phyloP scores from a whole-genome alignment of 116 monocot genomes.

The Trichopus zeylanicus region DNA sequence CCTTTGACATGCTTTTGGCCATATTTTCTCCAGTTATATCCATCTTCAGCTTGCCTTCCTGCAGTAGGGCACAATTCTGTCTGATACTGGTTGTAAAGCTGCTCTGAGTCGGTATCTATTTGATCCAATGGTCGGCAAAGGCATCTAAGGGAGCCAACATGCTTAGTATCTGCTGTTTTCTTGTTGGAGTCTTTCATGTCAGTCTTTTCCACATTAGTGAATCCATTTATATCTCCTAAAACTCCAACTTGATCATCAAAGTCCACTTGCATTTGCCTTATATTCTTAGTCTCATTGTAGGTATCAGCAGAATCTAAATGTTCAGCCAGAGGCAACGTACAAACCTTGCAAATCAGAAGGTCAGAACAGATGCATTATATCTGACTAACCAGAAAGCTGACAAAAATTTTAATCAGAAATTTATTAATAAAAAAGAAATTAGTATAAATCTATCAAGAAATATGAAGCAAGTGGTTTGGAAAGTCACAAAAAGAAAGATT shows the following conservation, averaged over 20 bases:
- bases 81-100: neutral
- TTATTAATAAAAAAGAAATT: neutral
- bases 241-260: neutral
- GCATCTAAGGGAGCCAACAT: too few species aligned
- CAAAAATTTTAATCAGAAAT: neutral
- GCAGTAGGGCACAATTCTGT: neutral
- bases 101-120: neutral
- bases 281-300: neutral
- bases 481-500: neutral
- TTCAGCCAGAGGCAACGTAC: neutral
- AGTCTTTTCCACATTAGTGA: neutral
- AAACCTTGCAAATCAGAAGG: neutral
- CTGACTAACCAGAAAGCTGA: neutral
- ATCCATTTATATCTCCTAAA: neutral
- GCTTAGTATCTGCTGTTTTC: neutral
- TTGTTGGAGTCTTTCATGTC: neutral
- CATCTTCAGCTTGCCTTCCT: constrained; percentile 11
- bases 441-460: neutral
- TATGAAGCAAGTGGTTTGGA: neutral
- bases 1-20: constrained; percentile 25
- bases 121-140: neutral
- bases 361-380: neutral
- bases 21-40: constrained; percentile 21
- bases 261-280: neutral
- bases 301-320: neutral